These are phyloP conservation scores for Puccinia sorghi DNA, from an alignment of 1,284 basidiomycete genomes.

Conservation along the genomic window DNA sequence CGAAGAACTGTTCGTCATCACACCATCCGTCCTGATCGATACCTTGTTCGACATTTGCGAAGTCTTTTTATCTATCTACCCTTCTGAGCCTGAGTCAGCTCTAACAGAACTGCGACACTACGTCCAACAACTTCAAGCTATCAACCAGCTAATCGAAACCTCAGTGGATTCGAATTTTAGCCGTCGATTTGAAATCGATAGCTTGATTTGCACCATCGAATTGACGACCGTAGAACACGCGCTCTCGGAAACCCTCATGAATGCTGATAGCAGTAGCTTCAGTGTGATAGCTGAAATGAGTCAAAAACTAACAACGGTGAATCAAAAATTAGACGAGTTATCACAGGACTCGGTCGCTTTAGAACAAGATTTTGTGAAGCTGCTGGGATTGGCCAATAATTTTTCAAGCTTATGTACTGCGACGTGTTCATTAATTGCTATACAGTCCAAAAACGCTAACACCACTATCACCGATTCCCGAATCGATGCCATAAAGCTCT, in stretches of 20 bases:
- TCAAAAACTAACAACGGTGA: neutral
- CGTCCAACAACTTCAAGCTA: conserved; percentile 1
- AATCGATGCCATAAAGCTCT: neutral
- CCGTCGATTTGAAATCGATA: conserved; percentile 31
- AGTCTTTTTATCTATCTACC: conserved; percentile 27
- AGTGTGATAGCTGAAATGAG: neutral
- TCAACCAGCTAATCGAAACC: conserved; percentile 7
- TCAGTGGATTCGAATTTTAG: conserved; percentile 2
- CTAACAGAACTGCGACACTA: conserved; percentile 8
- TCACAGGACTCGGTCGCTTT: neutral
- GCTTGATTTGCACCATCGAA: conserved; percentile 18
- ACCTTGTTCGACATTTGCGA: conserved; percentile 37
- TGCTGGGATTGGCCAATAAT: conserved; percentile 28
- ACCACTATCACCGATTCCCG: neutral
- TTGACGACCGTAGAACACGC: conserved; percentile 18
- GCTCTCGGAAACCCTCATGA: neutral
- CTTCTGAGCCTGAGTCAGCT: neutral
- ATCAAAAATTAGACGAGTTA: conserved; percentile 18
- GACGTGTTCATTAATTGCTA: conserved; percentile 5
- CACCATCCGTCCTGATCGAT: conserved; percentile 40
- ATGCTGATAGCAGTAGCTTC: neutral
- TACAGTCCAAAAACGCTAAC: neutral
- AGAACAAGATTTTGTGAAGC: conserved; percentile 17
- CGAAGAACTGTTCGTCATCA: conserved; percentile 24
- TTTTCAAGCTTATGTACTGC: conserved; percentile 24